Evolutionary conservation across 2,329 filamentous ascomycete genomes (phyloP).

Genomic region (Aspergillus novofumigatus): DNA sequence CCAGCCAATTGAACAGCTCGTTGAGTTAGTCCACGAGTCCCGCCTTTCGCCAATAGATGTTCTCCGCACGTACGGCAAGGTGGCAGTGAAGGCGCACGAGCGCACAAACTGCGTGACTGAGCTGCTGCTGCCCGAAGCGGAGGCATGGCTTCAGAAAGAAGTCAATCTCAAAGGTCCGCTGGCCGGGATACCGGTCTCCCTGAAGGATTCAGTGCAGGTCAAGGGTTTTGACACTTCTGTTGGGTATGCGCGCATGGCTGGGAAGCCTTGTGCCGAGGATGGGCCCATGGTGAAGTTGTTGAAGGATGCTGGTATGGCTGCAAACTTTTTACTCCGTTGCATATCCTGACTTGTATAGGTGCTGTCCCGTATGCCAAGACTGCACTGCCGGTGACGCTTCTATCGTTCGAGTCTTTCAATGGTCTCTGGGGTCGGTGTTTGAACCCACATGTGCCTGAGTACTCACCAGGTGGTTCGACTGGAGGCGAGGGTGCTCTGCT

Average conservation of each 20-base stretch:
- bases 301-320: constrained; percentile 66
- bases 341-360: constrained; percentile 40
- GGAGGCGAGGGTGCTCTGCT: constrained; percentile 80
- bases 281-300: constrained; percentile 70
- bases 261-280: constrained; percentile 63
- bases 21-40: constrained; percentile 70
- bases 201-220: constrained; percentile 76
- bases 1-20: constrained; percentile 72
- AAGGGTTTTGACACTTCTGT: constrained; percentile 79
- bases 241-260: constrained; percentile 70
- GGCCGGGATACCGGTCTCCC: constrained; percentile 78
- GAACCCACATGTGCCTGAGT: constrained; percentile 79
- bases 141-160: constrained; percentile 61
- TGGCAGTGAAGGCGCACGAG: constrained; percentile 75
- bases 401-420: constrained; percentile 79
- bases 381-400: constrained; percentile 77
- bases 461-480: constrained; percentile 84
- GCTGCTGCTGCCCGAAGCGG: constrained; percentile 72
- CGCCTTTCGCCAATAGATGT: constrained; percentile 64
- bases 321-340: background rate
- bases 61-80: constrained; percentile 81
- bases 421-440: constrained; percentile 76
- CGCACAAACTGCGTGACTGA: constrained; percentile 90
- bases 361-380: constrained; percentile 93
- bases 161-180: constrained; percentile 75